A percentile compares a stretch with the other conserved stretches of the same genome.
Evolutionary conservation across 2,329 filamentous ascomycete species (phyloP).

Genomic region (Colletotrichum incanum): DNA sequence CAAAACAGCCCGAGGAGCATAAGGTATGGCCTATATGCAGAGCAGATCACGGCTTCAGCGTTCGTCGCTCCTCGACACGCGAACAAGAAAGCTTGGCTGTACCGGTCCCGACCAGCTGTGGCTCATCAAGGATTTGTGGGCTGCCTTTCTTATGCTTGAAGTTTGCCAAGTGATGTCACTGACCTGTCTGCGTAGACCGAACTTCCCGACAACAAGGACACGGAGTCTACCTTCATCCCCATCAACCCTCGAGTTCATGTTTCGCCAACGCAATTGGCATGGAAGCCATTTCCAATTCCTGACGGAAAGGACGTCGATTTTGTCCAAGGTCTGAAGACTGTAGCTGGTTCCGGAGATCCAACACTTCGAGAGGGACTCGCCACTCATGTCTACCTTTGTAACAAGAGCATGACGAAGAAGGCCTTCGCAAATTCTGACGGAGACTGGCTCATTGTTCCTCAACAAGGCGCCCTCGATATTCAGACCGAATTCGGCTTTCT

Average conservation of each 20-base stretch:
- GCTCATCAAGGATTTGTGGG: slow-evolving; percentile 49
- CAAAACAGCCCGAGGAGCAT: slow-evolving; percentile 62
- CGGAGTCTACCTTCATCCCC: slow-evolving; percentile 60
- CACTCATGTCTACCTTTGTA: slow-evolving; percentile 64
- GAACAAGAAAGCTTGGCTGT: slow-evolving; percentile 53
- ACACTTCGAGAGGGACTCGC: slow-evolving; percentile 65
- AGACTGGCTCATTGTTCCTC: slow-evolving; percentile 76
- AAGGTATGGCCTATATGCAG: slow-evolving; percentile 56
- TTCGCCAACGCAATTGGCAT: slow-evolving; percentile 62
- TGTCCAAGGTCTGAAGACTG: slow-evolving; percentile 62
- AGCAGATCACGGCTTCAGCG: slow-evolving; percentile 59
- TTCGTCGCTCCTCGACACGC: slow-evolving; percentile 51
- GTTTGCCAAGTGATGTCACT: neutral
- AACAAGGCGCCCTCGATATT: slow-evolving; percentile 76
- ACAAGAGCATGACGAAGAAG: slow-evolving; percentile 61
- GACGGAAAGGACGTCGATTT: slow-evolving; percentile 60
- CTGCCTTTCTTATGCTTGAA: neutral
- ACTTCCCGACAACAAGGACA: slow-evolving; percentile 49
- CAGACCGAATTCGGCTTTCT: slow-evolving; percentile 78
- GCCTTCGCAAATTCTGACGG: slow-evolving; percentile 74
- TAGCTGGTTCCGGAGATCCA: slow-evolving; percentile 66
- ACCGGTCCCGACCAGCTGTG: slow-evolving; percentile 50
- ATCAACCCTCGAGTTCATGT: slow-evolving; percentile 61
- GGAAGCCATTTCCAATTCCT: slow-evolving; percentile 56
- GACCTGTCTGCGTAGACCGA: slow-evolving; percentile 23